Base-by-base conservation (phyloP, 2,329 filamentous ascomycete genomes). In the Sporothrix protearum region DNA sequence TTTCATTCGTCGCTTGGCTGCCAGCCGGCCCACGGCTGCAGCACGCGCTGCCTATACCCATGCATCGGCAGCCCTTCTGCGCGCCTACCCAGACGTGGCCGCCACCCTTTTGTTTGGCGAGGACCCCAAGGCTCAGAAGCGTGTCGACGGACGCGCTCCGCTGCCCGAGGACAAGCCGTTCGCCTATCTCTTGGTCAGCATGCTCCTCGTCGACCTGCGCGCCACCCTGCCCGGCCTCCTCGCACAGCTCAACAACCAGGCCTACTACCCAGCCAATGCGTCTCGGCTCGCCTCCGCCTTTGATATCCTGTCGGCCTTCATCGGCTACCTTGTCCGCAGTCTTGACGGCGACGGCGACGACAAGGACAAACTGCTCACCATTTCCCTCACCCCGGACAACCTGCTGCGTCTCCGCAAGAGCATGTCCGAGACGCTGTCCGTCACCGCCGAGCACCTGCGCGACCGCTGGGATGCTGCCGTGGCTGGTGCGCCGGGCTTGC, bases 381-480 rank as follows among this genome's bases (percentile, higher is more conserved):
- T 67, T 4, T 3, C 77, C 3, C 80, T 87, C 57, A 77, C 82
- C 45, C 85, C 88, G 0, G 87, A 89, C 71, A 84, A 85, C 30
- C 83, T 92, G 33, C 81, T 92, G 16, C 88, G 87, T 75, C 80
- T 92, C 6, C 85, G 88, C 51, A 87, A 84, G 67, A 82, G 85
- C 70, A 84, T 92, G 68, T 83, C 85, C 0, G 90, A 92, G 76
- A 88, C 89, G 3, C 83, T 91, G 76, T 88, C 87, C 0, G 79
- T 89, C 1, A 85, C 86, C 0, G 84, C 89, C 72, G 90, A 92
- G 79, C 90, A 89, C 77, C 82, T 92, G 1, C 85, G 89, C 53
- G 90, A 92, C 76, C 82, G 89, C n/a, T 92, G 88, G 87, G 90
- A 92, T 76, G 87, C 87, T 4, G 86, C 87, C 1, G 81, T 87